phyloP scores from a whole-genome alignment of 1,139 yeast genomes.

The Yamadazyma trypodendri region DNA sequence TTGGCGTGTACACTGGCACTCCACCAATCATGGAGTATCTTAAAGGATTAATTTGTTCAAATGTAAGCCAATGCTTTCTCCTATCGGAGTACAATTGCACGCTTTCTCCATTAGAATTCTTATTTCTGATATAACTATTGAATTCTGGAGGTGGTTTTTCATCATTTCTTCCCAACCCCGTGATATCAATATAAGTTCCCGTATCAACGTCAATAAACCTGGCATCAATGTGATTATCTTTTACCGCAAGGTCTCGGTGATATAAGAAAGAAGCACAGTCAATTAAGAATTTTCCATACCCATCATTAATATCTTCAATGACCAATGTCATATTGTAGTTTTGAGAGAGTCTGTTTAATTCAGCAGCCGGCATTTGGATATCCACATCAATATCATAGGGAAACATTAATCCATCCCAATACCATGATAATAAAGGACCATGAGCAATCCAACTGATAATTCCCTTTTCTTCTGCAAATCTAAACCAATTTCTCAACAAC shows the following conservation, averaged over 20 bases:
- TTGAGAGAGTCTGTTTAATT: constrained; percentile 28
- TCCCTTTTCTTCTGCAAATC: constrained; percentile 36
- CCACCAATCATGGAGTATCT: constrained; percentile 34
- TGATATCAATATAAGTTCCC: constrained; percentile 39
- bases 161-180: constrained; percentile 35
- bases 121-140: constrained; percentile 20
- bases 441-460: constrained; percentile 51
- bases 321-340: constrained; percentile 39
- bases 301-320: constrained; percentile 31
- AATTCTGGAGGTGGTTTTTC: constrained; percentile 29
- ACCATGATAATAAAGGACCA: constrained; percentile 47
- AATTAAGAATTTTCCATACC: constrained; percentile 33
- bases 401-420: constrained; percentile 38
- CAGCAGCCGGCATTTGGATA: constrained; percentile 37
- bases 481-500: constrained; percentile 32
- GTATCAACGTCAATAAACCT: constrained; percentile 38
- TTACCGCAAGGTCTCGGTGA: constrained; percentile 29
- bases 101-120: constrained; percentile 20
- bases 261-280: constrained; percentile 34
- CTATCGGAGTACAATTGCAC: constrained; percentile 36
- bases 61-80: constrained; percentile 35
- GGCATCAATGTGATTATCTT: constrained; percentile 37
- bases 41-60: constrained; percentile 31
- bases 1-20: constrained; percentile 37
- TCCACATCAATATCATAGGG: constrained; percentile 39